These are phyloP conservation scores for Allantophomopsis lycopodina DNA, from an alignment of 2,329 filamentous ascomycete genomes.

Conservation along the genomic window DNA sequence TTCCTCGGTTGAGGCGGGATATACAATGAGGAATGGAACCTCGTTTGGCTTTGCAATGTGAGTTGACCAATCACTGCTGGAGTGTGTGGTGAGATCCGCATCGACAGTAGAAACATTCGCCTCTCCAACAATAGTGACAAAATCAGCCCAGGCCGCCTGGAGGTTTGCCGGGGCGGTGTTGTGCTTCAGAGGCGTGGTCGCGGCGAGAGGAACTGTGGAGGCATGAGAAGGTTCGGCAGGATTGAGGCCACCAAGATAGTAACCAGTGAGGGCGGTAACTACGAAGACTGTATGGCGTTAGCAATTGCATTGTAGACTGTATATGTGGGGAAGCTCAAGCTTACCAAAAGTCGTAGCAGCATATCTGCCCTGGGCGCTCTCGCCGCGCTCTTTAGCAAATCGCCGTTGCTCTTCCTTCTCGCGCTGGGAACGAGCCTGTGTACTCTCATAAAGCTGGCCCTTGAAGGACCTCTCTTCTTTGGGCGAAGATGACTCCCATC, in stretches of 20 bases:
- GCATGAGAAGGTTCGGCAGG: slow-evolving; percentile 32
- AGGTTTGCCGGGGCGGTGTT: slow-evolving; percentile 48
- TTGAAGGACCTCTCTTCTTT: slow-evolving; percentile 27
- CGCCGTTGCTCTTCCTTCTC: slow-evolving; percentile 39
- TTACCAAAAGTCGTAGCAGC: slow-evolving; percentile 41
- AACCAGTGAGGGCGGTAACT: slow-evolving; percentile 19
- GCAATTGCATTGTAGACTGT: background rate
- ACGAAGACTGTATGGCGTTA: slow-evolving; percentile 11
- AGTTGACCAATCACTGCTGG: slow-evolving; percentile 49
- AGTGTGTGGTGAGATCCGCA: slow-evolving; percentile 39
- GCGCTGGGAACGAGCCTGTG: slow-evolving; percentile 36
- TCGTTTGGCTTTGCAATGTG: slow-evolving; percentile 34
- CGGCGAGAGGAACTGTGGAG: slow-evolving; percentile 45
- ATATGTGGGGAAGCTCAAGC: slow-evolving; percentile 7
- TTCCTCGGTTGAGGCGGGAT: slow-evolving; percentile 65
- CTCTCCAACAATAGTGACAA: slow-evolving; percentile 47
- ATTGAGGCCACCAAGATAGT: slow-evolving; percentile 43
- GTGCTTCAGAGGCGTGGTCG: slow-evolving; percentile 36
- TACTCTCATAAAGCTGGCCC: slow-evolving; percentile 46
- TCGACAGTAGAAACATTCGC: slow-evolving; percentile 49
- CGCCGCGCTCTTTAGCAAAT: slow-evolving; percentile 27
- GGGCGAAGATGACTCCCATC: slow-evolving; percentile 3
- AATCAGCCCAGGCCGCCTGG: slow-evolving; percentile 58
- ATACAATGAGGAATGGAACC: slow-evolving; percentile 58
- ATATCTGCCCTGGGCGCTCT: slow-evolving; percentile 25